phyloP scores from a whole-genome alignment of 305 asterid genomes.

The Rubia peregrina region DNA sequence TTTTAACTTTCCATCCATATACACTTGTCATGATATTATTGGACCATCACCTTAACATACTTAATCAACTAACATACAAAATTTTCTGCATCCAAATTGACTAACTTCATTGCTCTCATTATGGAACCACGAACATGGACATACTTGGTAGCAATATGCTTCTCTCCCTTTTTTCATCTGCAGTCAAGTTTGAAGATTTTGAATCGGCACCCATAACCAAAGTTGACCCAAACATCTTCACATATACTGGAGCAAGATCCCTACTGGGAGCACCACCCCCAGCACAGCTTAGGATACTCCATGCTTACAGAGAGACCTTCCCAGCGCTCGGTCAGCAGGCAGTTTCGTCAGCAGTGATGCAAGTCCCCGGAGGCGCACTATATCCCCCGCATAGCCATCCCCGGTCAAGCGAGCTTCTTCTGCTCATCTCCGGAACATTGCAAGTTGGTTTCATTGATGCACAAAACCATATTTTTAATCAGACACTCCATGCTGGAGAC shows the following conservation, averaged over 20 bases:
- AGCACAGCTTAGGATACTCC: not conserved
- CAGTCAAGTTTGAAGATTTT: too few species aligned
- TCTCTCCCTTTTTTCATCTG: too few species aligned
- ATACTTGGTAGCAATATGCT: too few species aligned
- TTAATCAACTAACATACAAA: too few species aligned
- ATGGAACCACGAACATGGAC: too few species aligned
- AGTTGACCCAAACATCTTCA: conserved; percentile 16
- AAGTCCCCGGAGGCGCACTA: conserved; percentile 16
- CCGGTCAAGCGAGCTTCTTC: conserved; percentile 19
- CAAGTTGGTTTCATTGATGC: conserved; percentile 22
- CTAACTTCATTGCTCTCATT: too few species aligned
- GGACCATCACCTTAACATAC: too few species aligned
- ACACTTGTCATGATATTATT: too few species aligned
- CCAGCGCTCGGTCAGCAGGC: conserved; percentile 20
- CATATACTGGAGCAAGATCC: conserved; percentile 11
- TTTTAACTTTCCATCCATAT: too few species aligned
- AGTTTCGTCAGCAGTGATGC: conserved; percentile 20
- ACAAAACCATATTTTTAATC: conserved; percentile 11
- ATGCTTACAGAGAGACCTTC: conserved; percentile 2
- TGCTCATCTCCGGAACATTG: conserved; percentile 16
- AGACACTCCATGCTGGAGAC: conserved; percentile 22
- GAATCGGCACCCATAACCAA: not conserved
- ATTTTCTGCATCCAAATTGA: too few species aligned
- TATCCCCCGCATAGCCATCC: conserved; percentile 22
- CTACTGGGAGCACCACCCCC: conserved; percentile 22